Base-by-base conservation (phyloP, 176 grass and related monocot species). In the Elymus sibiricus region DNA sequence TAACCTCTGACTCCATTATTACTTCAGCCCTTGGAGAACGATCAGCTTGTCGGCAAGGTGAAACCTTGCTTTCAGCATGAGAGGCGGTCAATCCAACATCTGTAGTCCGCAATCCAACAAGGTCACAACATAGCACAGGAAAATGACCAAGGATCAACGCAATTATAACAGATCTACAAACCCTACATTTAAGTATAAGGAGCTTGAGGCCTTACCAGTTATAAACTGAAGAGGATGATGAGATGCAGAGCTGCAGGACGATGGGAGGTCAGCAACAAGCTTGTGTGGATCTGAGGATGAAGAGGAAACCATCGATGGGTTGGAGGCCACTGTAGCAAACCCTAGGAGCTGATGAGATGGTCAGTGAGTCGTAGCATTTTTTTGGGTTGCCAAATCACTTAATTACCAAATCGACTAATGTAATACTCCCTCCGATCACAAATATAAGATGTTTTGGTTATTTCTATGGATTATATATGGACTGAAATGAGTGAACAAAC, bases 1-100 rank as follows among this genome's bases (percentile, higher is more conserved):
- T 75, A 75, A 75, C 26, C 26, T 75, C 72, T 75, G 72, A 43
- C 72, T 29, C 72, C 15, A 75, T 29, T n/a, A n/a, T n/a, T 75
- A 75, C 43, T 51, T 75, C 72, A 51, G 15, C 72, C 19, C 72
- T 51, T 51, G 72, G 72, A 75, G 15, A 51, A 51, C 25, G 4
- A 73, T 73, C 70, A 75, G 15, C 26, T 8, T 75, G 72, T 51
- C 19, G 25, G 43, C 26, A 29, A 75, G 72, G 43, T 75, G 72
- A 75, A 51, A 19, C 72, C 72, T 75, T 75, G 43, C 43, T 51
- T 51, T 29, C 72, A 75, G 72, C 72, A 51, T 31, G 43, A 51
- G 25, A 51, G 43, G 26, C 44, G 51, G 26, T 29, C 44, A 75
- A 75, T 11, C 72, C 26, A 75, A 5, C 43, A 75, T 51, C 72